These are phyloP conservation scores for Halophytophthora polymorphica DNA, from an alignment of 352 stramenopile species.

Conservation along the genomic window DNA sequence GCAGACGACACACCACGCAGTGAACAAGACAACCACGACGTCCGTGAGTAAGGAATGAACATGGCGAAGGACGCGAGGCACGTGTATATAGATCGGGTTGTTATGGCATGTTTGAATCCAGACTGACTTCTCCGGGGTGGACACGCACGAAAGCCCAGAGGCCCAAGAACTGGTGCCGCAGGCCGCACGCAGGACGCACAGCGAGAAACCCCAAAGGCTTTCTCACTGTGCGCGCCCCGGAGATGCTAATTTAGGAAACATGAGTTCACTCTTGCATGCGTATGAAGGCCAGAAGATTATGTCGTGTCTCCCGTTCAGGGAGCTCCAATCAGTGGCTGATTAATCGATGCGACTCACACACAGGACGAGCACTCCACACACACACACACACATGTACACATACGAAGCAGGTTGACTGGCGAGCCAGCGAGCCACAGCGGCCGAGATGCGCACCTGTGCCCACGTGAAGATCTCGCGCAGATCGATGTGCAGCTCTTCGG, in stretches of 20 bases:
- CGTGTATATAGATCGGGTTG: conserved; percentile 4
- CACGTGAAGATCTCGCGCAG: conserved; percentile 84
- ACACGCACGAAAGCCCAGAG: conserved; percentile 49
- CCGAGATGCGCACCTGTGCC: conserved; percentile 62
- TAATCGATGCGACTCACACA: conserved; percentile 72
- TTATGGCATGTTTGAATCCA: conserved; percentile 73
- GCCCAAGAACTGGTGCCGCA: conserved; percentile 81
- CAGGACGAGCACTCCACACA: conserved; percentile 8
- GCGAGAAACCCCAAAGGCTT: conserved; percentile 6
- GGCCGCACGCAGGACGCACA: conserved; percentile 42
- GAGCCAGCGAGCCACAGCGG: not conserved
- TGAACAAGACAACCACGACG: not conserved
- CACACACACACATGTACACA: conserved; percentile 7
- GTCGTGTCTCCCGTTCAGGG: conserved; percentile 13
- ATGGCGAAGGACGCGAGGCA: not conserved
- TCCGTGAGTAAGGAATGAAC: not conserved
- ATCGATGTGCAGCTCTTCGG: conserved; percentile 58
- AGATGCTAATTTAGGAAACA: conserved; percentile 87
- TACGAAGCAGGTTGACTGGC: not conserved
- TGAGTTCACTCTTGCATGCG: conserved; percentile 77
- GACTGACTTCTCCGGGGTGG: conserved; percentile 81
- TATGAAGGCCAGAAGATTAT: conserved; percentile 90
- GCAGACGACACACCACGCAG: conserved; percentile 12
- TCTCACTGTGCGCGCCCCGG: conserved; percentile 30
- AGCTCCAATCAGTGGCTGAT: conserved; percentile 78